phyloP scores from a whole-genome alignment of 257 asterid genomes.

The Craterostigma plantagineum region DNA sequence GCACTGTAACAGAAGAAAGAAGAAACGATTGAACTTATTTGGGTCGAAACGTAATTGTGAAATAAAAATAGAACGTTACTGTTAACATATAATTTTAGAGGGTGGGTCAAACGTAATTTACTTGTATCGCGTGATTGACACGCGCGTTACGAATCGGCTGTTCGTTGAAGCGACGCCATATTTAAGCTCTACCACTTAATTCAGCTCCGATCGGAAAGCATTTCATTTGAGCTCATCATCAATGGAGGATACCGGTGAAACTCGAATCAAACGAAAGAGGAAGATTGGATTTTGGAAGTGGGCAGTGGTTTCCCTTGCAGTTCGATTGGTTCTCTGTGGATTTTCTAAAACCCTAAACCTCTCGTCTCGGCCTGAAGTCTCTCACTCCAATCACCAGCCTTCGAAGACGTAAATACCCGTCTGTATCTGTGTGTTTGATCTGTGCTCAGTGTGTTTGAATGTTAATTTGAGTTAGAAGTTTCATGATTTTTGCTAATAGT shows the following conservation, averaged over 20 bases:
- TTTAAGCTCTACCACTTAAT: no score
- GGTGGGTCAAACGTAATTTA: no score
- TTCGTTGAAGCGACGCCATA: no score
- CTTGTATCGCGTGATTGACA: no score
- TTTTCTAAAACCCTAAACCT: conserved; percentile 62
- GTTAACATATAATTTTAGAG: no score
- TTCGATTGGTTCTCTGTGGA: conserved; percentile 52
- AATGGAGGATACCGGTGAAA: conserved; percentile 17
- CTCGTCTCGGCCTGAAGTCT: conserved; percentile 87
- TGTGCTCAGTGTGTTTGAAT: background rate
- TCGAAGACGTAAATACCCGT: conserved; percentile 48
- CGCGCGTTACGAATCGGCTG: no score
- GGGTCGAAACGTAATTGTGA: no score
- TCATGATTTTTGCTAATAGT: background rate
- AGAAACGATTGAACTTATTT: no score
- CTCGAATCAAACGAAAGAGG: conserved; percentile 8
- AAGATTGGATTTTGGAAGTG: conserved; percentile 62
- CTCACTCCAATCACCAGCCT: conserved; percentile 95
- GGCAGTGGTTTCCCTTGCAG: conserved; percentile 39
- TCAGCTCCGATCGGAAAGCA: conserved; percentile 14
- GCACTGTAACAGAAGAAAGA: no score
- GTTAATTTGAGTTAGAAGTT: background rate
- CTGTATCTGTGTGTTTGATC: conserved; percentile 1
- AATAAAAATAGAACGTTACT: no score
- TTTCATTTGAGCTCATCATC: no score